Conservation (phyloP, 169 alveolate species). For the Cystoisospora suis region DNA sequence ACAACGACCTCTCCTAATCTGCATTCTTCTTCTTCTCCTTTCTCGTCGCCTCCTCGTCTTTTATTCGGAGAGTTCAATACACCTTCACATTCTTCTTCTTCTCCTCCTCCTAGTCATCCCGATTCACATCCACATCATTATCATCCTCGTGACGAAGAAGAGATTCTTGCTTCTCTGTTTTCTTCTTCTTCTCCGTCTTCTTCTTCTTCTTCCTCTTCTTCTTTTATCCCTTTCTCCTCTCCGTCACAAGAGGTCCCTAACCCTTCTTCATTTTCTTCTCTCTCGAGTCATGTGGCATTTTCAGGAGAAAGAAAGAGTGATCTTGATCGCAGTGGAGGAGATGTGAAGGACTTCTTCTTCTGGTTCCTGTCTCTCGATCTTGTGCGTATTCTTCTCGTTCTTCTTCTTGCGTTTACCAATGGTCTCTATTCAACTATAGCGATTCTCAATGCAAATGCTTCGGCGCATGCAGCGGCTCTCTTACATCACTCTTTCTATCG, state of each 20-base stretch:
- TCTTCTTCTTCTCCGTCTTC: background rate
- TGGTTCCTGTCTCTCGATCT: background rate
- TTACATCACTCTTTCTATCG: background rate
- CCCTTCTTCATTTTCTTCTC: background rate
- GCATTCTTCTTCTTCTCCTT: background rate
- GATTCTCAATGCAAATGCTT: constrained; percentile 6
- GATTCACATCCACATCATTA: background rate
- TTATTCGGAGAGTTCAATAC: no score
- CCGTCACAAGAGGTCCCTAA: no score
- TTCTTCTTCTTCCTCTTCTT: background rate
- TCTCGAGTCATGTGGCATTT: background rate
- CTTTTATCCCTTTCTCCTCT: no score
- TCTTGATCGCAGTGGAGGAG: background rate
- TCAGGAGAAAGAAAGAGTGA: background rate
- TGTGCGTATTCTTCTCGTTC: background rate
- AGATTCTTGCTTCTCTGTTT: background rate
- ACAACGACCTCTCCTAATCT: no score
- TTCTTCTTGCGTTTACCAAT: background rate
- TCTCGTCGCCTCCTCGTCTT: background rate
- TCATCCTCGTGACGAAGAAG: background rate
- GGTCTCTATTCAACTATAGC: constrained; percentile 6
- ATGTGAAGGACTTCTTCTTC: background rate
- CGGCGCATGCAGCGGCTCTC: background rate
- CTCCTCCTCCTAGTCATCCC: background rate
- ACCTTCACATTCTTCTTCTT: background rate